Base-by-base conservation (phyloP, 2,329 filamentous ascomycete species). In the Arthrocladium fulminans region DNA sequence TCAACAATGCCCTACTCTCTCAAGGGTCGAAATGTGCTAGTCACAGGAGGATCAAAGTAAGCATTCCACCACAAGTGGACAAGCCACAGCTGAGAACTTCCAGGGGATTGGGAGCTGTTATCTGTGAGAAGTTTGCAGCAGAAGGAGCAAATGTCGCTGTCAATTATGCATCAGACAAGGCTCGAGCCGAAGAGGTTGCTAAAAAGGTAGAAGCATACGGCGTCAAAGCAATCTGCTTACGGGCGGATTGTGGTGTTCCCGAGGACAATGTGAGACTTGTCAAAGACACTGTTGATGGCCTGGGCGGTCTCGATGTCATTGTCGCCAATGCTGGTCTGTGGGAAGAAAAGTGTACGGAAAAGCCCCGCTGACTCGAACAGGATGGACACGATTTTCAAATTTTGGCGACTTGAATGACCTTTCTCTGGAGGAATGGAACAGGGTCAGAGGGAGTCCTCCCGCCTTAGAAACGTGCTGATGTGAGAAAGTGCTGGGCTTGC, bases 221-320 rank as follows among this genome's bases (percentile, higher is more conserved):
- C 51, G 67, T 76, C 53, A 75, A 76, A 60, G 65, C 77, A 41
- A 59, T 74, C 17, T 66, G 76, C 5, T 65, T 89, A 54, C 73
- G 81, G 61, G 86, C 80, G 59, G 84, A 90, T 63, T 73, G 85
- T 38, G 79, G 76, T 13, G 68, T 71, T 4, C 73, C 77, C 27
- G 63, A 67, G 1, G 83, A 84, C 22, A 78, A 85, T 53, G 64
- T 70, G 42, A 68, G 70, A 0, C 72, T 82, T 0, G 77, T 89
- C 1, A 65, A 74, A 15, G 73, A 81, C 38, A 75, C 79, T 1
- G 71, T 81, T 41, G 66, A 73, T 22, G 65, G 65, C n/a, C 72
- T 87, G 54, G 84, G 82, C 3, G 79, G 81, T 1, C 64, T 92
- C n/a, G 86, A 92, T 65, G 74, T 88, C 34, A 71, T 92, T 39